Conservation (phyloP, 257 asterid genomes). For the Sherardia arvensis region DNA sequence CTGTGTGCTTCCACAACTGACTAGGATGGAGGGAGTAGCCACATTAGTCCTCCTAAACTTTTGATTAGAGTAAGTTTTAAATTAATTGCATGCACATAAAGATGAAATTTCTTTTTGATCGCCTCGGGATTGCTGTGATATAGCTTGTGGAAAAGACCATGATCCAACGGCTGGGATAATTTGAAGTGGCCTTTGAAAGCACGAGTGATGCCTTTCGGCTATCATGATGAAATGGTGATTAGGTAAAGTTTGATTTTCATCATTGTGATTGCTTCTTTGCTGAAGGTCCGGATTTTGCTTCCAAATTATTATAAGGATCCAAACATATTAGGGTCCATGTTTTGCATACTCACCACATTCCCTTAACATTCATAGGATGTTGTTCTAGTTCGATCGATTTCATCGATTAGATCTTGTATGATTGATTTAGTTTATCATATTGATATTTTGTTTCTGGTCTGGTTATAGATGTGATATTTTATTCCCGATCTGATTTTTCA, state of each 20-base stretch:
- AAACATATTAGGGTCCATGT: background rate
- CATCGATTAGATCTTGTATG: too few species aligned
- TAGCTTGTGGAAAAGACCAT: background rate
- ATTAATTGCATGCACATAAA: background rate
- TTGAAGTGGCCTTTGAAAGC: background rate
- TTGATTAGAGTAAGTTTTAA: background rate
- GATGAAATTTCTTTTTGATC: background rate
- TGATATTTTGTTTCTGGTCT: too few species aligned
- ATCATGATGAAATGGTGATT: conserved; percentile 21
- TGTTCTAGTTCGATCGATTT: too few species aligned
- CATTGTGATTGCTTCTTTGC: background rate
- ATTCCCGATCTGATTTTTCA: too few species aligned
- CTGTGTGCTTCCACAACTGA: too few species aligned
- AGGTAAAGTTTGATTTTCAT: conserved; percentile 13
- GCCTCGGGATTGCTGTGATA: background rate
- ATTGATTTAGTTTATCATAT: too few species aligned
- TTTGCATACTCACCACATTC: background rate
- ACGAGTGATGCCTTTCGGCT: conserved; percentile 29
- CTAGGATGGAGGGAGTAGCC: too few species aligned
- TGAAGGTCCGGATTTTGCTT: conserved; percentile 3
- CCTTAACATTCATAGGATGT: background rate
- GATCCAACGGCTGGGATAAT: background rate
- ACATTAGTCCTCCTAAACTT: background rate
- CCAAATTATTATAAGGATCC: background rate
- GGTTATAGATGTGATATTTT: too few species aligned